Evolutionary conservation across 2,329 filamentous ascomycete species (phyloP), one percentile per base, ranked within the genome.

Genomic region (Cylindrodendrum hubeiense): DNA sequence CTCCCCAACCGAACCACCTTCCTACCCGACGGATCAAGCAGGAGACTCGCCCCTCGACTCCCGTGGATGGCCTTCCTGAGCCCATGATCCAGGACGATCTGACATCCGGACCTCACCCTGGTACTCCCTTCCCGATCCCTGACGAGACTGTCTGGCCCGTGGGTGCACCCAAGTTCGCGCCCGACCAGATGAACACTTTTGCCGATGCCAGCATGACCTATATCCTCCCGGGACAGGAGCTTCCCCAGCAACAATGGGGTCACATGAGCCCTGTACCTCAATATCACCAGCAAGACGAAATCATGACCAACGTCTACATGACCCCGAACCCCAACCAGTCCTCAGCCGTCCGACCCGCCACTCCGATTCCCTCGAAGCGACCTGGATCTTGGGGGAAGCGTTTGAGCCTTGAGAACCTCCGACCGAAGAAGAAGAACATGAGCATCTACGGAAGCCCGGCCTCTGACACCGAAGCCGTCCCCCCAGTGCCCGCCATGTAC

Each of bases 61-160:
- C 79, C n/a, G 67, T 74, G 28, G 73, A 71, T 5, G 73, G 74
- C 49, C 74, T 74, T 3, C 67, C 69, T 1, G 72, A 74, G 50
- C 72, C 76, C 0, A 72, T 79, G 67, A 80, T 81, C 71, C 72
- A 67, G 17, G 78, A 80, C 51, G 79, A 80, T 51, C 61, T 70
- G 39, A 72, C 74, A 28, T 66, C 71, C 53, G 80, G 79, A 3
- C 80, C 77, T 64, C 80, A 82, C 65, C 80, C 80, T 1, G 80
- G 80, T 53, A 82, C 80, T 12, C 80, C 80, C 5, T 80, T 80
- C 67, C 76, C 76, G 4, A 81, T 82, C 47, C 80, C 80, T 17
- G 78, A 78, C 56, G 79, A 81, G 63, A 71, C 71, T 10, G 73
- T 75, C 24, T 80, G 80, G 77, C 76, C 79, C 4, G 70, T 77